These are phyloP conservation scores for Phytophthora citrophthora DNA, from an alignment of 352 stramenopile genomes.

Conservation along the genomic window DNA sequence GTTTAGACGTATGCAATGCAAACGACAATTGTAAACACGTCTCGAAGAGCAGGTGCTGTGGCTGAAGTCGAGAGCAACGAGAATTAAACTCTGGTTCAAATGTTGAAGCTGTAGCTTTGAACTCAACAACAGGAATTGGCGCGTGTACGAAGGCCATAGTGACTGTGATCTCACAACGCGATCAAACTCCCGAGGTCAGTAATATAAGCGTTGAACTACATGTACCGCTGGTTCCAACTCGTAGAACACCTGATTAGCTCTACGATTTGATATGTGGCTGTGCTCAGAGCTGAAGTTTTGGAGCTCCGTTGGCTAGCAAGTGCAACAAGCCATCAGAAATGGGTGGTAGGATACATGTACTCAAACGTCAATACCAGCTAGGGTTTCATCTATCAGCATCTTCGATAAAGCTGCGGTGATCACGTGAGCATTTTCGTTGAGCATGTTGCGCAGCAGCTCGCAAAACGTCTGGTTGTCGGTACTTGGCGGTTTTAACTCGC, in stretches of 20 bases:
- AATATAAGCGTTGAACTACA: no score
- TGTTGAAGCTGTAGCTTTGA: no score
- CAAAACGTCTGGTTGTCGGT: background rate
- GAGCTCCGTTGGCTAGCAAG: no score
- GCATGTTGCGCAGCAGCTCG: background rate
- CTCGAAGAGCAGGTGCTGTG: background rate
- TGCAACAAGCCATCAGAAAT: no score
- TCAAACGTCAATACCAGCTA: background rate
- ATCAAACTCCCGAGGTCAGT: no score
- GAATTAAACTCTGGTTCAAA: background rate
- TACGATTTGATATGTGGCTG: no score
- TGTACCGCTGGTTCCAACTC: no score
- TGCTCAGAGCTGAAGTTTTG: no score
- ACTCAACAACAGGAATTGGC: no score
- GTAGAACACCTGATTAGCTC: no score
- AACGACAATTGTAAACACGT: slow-evolving; percentile 3
- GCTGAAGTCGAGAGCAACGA: background rate
- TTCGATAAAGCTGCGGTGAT: background rate
- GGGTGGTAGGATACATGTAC: background rate
- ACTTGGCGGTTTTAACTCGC: background rate
- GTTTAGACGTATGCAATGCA: slow-evolving; percentile 4
- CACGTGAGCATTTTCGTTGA: background rate
- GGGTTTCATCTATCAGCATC: background rate
- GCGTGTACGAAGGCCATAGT: no score
- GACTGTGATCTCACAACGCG: no score